Percentiles rank a stretch among this genome's conserved stretches.
Conservation (phyloP, 177 flowering plant species). For the Vitis hybrid region DNA sequence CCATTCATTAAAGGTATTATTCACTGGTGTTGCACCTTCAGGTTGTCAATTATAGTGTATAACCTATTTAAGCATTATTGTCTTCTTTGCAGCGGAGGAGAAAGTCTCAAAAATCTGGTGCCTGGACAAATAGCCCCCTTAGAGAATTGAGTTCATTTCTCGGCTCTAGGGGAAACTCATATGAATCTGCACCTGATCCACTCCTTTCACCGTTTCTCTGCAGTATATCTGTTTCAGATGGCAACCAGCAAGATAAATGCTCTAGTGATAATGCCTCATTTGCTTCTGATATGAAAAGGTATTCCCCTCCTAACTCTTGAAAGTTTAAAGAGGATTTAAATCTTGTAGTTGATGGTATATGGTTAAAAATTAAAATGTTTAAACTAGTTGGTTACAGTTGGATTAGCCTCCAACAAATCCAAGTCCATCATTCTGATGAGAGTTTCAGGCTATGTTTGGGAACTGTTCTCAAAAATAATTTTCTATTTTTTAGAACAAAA, state of each 20-base stretch:
- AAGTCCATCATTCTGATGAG: too few species aligned
- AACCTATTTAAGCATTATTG: background rate
- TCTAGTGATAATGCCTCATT: conserved; percentile 14
- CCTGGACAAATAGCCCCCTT: conserved; percentile 35
- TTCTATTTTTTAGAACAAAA: too few species aligned
- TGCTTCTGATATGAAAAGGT: conserved; percentile 45
- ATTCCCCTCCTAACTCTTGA: conserved; percentile 4
- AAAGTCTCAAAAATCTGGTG: conserved; percentile 53
- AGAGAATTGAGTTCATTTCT: conserved; percentile 51
- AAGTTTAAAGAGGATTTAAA: too few species aligned
- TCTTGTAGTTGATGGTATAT: too few species aligned
- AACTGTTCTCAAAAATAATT: too few species aligned
- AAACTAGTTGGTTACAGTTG: too few species aligned
- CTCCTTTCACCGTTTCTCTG: conserved; percentile 68
- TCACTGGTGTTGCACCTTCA: background rate
- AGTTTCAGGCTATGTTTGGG: too few species aligned
- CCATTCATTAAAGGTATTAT: conserved; percentile 63
- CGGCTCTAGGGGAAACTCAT: conserved; percentile 27
- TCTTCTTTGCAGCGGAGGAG: conserved; percentile 49
- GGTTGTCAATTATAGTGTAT: background rate
- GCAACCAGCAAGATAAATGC: conserved; percentile 23
- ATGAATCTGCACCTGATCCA: conserved; percentile 61
- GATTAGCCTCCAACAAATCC: too few species aligned
- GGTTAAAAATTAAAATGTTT: too few species aligned
- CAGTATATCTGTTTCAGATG: conserved; percentile 26